Evolutionary conservation across 768 basidiomycete genomes (phyloP).

Genomic region (Gyrodon lividus): DNA sequence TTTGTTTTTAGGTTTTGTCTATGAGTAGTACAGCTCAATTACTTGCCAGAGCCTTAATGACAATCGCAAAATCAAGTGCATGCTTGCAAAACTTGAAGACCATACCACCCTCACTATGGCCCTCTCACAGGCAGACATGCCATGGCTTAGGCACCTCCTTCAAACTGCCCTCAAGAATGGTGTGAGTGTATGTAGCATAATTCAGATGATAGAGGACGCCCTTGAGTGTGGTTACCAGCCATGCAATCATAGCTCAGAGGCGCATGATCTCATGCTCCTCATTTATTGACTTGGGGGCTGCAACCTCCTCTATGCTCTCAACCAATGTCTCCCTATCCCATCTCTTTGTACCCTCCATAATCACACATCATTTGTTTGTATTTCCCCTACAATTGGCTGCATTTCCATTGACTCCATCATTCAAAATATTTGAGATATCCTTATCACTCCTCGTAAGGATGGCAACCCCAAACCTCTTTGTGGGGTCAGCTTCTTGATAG

Average conservation of each 20-base stretch:
- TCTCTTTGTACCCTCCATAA: conserved; percentile 11
- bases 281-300: conserved; percentile 8
- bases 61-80: not conserved
- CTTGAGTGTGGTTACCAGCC: not conserved
- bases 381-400: conserved; percentile 10
- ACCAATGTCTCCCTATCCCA: conserved; percentile 6
- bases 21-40: too few species aligned
- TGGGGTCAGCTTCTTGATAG: conserved; percentile 10
- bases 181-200: conserved; percentile 1
- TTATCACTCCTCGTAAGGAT: not conserved
- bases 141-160: conserved; percentile 3
- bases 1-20: too few species aligned
- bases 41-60: too few species aligned
- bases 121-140: not conserved
- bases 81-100: not conserved
- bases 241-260: not conserved
- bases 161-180: conserved; percentile 3
- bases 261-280: conserved; percentile 9
- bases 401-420: not conserved
- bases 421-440: conserved; percentile 11
- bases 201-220: conserved; percentile 5
- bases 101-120: conserved; percentile 8
- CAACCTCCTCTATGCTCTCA: conserved; percentile 12
- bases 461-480: not conserved
- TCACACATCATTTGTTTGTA: not conserved